Conservation (phyloP, 2,329 filamentous ascomycete genomes). For the Teratosphaeria zuluensis region DNA sequence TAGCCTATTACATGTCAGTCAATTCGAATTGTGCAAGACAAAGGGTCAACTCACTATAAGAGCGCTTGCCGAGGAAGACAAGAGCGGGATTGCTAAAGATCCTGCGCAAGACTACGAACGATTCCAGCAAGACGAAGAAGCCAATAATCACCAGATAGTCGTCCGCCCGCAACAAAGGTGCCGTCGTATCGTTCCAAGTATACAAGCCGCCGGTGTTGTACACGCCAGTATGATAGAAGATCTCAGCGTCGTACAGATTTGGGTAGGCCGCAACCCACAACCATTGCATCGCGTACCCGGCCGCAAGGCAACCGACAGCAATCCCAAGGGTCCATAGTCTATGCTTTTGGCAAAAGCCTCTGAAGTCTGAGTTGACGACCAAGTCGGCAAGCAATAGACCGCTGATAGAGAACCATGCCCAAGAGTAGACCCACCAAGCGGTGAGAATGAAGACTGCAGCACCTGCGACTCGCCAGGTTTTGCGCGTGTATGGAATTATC, state of each 20-base stretch:
- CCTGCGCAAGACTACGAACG: slow-evolving; percentile 26
- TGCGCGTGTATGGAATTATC: slow-evolving; percentile 34
- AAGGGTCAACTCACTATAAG: slow-evolving; percentile 32
- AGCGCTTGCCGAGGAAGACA: slow-evolving; percentile 31
- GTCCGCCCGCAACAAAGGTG: slow-evolving; percentile 32
- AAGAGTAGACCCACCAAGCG: slow-evolving; percentile 39
- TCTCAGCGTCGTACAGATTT: slow-evolving; percentile 27
- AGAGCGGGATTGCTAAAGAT: slow-evolving; percentile 28
- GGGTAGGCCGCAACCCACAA: slow-evolving; percentile 34
- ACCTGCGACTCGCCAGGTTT: slow-evolving; percentile 31
- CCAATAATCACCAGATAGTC: slow-evolving; percentile 37
- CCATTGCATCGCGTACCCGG: slow-evolving; percentile 33
- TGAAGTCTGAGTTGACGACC: slow-evolving; percentile 34
- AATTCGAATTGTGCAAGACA: not conserved
- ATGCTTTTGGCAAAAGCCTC: slow-evolving; percentile 16
- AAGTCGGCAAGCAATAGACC: slow-evolving; percentile 33
- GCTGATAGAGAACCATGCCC: slow-evolving; percentile 38
- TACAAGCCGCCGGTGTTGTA: slow-evolving; percentile 32
- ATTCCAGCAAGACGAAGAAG: slow-evolving; percentile 33
- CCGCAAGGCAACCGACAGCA: slow-evolving; percentile 23
- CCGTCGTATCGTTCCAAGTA: slow-evolving; percentile 21
- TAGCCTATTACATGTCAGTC: slow-evolving; percentile 23
- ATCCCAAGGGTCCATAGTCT: slow-evolving; percentile 25
- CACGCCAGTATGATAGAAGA: slow-evolving; percentile 32
- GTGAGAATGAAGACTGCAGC: slow-evolving; percentile 32